Conservation (phyloP, 2,329 filamentous ascomycete genomes). For the Fulvia fulva region DNA sequence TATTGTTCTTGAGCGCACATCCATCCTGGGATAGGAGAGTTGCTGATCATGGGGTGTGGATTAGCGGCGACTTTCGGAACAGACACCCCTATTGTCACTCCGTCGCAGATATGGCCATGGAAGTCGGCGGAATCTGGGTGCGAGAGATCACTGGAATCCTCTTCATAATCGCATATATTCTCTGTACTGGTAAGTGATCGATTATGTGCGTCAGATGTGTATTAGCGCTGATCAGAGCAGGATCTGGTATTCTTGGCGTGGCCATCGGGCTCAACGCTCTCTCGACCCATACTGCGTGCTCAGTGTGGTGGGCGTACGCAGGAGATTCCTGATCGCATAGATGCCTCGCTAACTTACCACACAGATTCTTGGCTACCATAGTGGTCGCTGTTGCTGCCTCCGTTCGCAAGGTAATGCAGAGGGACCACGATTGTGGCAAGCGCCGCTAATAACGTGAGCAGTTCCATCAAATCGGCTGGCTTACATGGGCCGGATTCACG, state of each 20-base stretch:
- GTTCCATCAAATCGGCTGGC: constrained; percentile 58
- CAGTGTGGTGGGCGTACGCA: constrained; percentile 48
- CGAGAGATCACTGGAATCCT: constrained; percentile 53
- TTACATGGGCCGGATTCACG: constrained; percentile 58
- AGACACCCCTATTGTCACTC: constrained; percentile 50
- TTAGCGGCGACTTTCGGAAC: constrained; percentile 45
- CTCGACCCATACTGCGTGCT: constrained; percentile 56
- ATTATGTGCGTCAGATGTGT: neutral
- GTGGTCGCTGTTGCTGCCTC: constrained; percentile 49
- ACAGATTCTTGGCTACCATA: constrained; percentile 47
- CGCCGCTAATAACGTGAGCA: neutral
- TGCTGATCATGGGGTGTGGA: constrained; percentile 5
- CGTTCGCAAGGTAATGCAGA: constrained; percentile 45
- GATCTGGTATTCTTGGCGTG: constrained; percentile 56
- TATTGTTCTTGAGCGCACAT: no score
- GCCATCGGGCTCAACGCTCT: constrained; percentile 59
- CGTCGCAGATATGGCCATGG: constrained; percentile 56
- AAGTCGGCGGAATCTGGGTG: constrained; percentile 51
- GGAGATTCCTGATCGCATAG: constrained; percentile 22
- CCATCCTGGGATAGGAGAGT: neutral
- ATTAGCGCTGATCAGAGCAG: neutral
- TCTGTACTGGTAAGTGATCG: constrained; percentile 43
- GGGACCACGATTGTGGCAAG: neutral
- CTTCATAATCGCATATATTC: constrained; percentile 56
- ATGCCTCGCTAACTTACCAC: neutral